Conservation (phyloP, 140 eudicot species). For the Flaveria floridana region DNA sequence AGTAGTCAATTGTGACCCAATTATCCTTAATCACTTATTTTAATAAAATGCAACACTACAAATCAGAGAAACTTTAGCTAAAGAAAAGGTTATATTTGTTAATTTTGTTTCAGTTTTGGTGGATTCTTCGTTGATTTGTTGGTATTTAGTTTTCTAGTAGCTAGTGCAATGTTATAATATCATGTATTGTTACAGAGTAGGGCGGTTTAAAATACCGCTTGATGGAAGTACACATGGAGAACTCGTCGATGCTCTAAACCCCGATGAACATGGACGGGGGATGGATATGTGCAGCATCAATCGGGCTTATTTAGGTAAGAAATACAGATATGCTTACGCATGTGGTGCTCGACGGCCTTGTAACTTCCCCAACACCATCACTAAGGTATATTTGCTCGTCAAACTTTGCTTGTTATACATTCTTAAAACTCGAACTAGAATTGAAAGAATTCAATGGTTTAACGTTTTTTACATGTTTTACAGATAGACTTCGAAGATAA, state of each 20-base stretch:
- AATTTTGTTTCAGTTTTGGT: neutral
- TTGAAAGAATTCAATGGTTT: neutral
- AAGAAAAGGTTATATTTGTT: neutral
- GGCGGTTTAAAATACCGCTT: constrained; percentile 79
- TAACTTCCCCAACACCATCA: constrained; percentile 94
- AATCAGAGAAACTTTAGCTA: no score
- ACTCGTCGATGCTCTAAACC: constrained; percentile 76
- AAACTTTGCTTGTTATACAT: neutral
- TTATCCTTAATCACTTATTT: neutral
- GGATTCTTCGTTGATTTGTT: no score
- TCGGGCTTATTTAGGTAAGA: constrained; percentile 73
- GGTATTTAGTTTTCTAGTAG: neutral
- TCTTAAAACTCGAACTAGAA: neutral
- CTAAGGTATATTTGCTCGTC: constrained; percentile 57
- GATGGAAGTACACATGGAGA: constrained; percentile 81
- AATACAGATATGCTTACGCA: constrained; percentile 90
- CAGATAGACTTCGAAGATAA: constrained; percentile 74
- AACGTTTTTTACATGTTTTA: constrained; percentile 5
- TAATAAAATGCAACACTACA: neutral
- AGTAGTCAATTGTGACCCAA: neutral
- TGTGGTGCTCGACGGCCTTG: constrained; percentile 92
- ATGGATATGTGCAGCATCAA: constrained; percentile 98
- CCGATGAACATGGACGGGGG: constrained; percentile 87
- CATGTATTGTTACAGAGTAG: constrained; percentile 51
- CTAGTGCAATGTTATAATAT: neutral